Evolutionary conservation across 768 basidiomycete species (phyloP), one percentile per base, ranked within the genome.

Genomic region (Tremella yokohamensis): DNA sequence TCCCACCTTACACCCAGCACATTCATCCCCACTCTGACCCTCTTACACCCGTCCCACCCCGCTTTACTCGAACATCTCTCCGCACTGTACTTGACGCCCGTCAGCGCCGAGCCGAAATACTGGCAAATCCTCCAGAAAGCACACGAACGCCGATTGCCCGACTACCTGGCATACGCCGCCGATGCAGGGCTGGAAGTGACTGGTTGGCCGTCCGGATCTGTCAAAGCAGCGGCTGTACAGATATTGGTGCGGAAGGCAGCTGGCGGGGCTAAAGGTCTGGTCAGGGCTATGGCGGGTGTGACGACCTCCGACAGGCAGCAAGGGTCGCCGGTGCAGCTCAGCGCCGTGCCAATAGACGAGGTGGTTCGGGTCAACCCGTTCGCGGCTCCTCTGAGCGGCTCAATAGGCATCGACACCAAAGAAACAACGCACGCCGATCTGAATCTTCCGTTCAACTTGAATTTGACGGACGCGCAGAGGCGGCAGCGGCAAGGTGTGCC

Each of bases 361-460:
- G 40, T 62, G 1, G 56, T 26, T 4, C 8, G 39, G 18, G n/a
- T 63, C 13, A 56, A 60, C 42, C 66, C 62, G 8, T 54, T 64
- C 45, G 29, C 56, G 1, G 55, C 52, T 47, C 60, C 65, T 15
- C 24, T 67, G 66, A 45, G 42, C 4, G 40, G 47, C 19, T 40
- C 29, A 18, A n/a, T 15, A 2, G 47, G 40, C 15, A 42, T 22
- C 19, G 54, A 51, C 8, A 47, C 40, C 8, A 38, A 52, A 18
- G 22, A 38, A 18, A 50, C 45, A 8, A 76, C 79, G 4, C 85
- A 90, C 66, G 83, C 86, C 1, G 84, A 84, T 1, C 82, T 85
- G 53, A 82, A 84, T 63, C 76, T 88, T n/a, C 82, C 90, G 0
- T 97, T 98, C 81, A 96, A 96, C 73, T 82, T 97, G 25, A 83